A percentile compares a stretch with the other conserved stretches of the same genome.
Evolutionary conservation across 345 rosid genomes (phyloP).

Genomic region (Leavenworthia alabamica): DNA sequence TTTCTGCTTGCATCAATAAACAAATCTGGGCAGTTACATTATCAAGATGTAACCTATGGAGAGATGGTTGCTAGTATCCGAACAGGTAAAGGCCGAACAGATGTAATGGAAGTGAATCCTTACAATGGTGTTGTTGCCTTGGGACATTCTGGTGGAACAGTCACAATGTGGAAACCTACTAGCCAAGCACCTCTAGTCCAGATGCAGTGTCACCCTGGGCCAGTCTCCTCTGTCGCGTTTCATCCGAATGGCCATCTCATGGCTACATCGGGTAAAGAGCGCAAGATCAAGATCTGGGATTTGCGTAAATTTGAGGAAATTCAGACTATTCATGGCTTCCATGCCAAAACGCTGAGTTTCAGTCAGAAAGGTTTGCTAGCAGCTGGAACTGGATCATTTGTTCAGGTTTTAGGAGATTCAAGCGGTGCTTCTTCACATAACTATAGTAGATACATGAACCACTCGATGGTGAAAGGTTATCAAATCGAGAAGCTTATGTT

Average conservation of each 20-base stretch:
- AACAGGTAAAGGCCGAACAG: slow-evolving; percentile 64
- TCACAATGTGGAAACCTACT: slow-evolving; percentile 96
- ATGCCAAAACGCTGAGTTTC: slow-evolving; percentile 69
- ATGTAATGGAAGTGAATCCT: slow-evolving; percentile 79
- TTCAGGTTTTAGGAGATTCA: slow-evolving; percentile 47
- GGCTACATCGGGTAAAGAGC: slow-evolving; percentile 87
- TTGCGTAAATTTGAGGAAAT: slow-evolving; percentile 71
- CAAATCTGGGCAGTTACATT: slow-evolving; percentile 69
- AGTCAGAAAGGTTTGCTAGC: slow-evolving; percentile 94
- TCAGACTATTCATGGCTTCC: slow-evolving; percentile 53
- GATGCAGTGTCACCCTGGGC: slow-evolving; percentile 76
- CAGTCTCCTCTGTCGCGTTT: slow-evolving; percentile 85
- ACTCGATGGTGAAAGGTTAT: slow-evolving; percentile 76
- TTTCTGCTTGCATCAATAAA: slow-evolving; percentile 80
- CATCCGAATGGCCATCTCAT: slow-evolving; percentile 87
- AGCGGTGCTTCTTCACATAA: slow-evolving; percentile 39
- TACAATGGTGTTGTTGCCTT: slow-evolving; percentile 67
- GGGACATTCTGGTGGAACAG: slow-evolving; percentile 78
- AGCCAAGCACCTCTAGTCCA: slow-evolving; percentile 62
- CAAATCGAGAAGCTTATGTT: slow-evolving; percentile 61
- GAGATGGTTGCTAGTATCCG: slow-evolving; percentile 61
- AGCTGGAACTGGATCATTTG: slow-evolving; percentile 62
- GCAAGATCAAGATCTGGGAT: slow-evolving; percentile 85
- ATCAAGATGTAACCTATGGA: slow-evolving; percentile 74
- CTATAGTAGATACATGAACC: slow-evolving; percentile 69